Conservation (phyloP, 805 yeast genomes). For the Zygoascus bituminiphila region DNA sequence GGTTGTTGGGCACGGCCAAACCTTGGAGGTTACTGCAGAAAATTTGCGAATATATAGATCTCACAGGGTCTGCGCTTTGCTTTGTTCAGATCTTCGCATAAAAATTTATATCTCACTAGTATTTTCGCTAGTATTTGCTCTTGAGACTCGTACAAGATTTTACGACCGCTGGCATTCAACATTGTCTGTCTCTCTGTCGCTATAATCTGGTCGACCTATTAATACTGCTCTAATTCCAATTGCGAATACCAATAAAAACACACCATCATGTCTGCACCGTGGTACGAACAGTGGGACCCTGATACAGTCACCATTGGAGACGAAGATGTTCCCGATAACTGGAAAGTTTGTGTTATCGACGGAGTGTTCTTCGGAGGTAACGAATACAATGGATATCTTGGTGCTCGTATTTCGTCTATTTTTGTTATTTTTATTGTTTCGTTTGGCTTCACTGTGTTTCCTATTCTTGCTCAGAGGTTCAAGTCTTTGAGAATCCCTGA, state of each 20-base stretch:
- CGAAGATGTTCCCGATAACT: constrained; percentile 27
- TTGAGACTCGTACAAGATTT: too few species aligned
- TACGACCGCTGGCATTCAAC: too few species aligned
- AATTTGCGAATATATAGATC: background rate
- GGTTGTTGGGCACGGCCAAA: background rate
- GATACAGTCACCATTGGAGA: constrained; percentile 27
- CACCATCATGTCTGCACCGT: background rate
- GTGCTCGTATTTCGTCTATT: constrained; percentile 46
- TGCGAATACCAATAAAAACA: too few species aligned
- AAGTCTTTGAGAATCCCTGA: constrained; percentile 24
- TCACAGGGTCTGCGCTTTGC: too few species aligned
- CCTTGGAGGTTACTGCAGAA: background rate
- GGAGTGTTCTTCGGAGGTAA: constrained; percentile 36
- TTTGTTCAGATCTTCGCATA: too few species aligned
- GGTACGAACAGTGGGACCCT: constrained; percentile 18
- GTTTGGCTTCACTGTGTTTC: constrained; percentile 40
- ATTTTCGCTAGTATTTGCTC: too few species aligned
- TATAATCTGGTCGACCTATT: background rate
- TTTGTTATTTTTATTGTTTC: constrained; percentile 52
- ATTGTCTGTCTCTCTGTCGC: too few species aligned
- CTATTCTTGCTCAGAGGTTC: constrained; percentile 23
- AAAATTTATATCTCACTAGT: too few species aligned
- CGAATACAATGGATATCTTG: constrained; percentile 37
- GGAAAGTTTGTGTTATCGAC: constrained; percentile 36
- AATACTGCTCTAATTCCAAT: background rate